phyloP scores from a whole-genome alignment of 441 rosid genomes.

The Monsonia emarginata region DNA sequence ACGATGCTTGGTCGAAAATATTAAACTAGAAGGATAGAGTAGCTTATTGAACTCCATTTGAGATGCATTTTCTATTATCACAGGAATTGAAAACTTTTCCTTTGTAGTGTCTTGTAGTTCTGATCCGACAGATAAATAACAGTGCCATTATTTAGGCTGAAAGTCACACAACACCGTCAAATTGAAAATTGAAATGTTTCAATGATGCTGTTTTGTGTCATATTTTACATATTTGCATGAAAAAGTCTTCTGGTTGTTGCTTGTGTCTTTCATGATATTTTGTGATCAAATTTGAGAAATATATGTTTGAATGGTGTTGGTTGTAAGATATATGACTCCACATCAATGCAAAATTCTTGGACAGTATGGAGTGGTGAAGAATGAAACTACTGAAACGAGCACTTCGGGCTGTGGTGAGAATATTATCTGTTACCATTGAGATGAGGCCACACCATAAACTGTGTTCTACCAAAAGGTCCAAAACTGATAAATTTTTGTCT shows the following conservation, averaged over 20 bases:
- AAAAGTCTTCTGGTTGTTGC: conserved; percentile 8
- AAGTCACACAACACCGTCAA: background rate
- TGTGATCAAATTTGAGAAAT: conserved; percentile 20
- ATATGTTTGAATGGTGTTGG: conserved; percentile 28
- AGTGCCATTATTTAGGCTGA: background rate
- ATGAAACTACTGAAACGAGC: conserved; percentile 89
- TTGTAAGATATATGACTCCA: conserved; percentile 41
- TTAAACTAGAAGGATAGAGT: background rate
- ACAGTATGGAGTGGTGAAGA: conserved; percentile 75
- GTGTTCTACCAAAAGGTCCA: conserved; percentile 21
- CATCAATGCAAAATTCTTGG: conserved; percentile 46
- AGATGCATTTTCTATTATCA: background rate
- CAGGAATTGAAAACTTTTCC: background rate
- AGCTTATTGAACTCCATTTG: background rate
- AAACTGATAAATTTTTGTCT: conserved; percentile 17
- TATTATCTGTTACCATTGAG: conserved; percentile 9
- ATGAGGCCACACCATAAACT: conserved; percentile 8
- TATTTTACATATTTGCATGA: conserved; percentile 2
- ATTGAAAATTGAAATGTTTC: background rate
- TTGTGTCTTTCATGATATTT: conserved; percentile 13
- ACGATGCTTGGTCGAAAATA: too few relatives aligned
- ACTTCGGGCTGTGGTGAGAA: conserved; percentile 87
- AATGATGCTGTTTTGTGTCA: background rate
- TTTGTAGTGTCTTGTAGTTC: background rate
- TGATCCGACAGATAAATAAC: background rate